Conservation (phyloP, 768 basidiomycete genomes). For the Leucocoprinus leucothites region DNA sequence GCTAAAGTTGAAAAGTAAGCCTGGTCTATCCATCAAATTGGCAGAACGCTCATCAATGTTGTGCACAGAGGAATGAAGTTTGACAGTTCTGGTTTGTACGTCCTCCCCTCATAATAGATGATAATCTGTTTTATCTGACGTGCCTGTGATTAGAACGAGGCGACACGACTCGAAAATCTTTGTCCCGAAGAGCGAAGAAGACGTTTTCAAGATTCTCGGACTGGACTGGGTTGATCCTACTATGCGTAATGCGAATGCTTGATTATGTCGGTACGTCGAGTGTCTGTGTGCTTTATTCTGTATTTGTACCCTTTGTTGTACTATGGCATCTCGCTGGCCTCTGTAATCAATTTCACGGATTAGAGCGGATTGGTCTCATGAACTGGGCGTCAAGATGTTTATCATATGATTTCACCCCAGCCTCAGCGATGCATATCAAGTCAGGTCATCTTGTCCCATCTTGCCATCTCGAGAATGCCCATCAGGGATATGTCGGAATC, state of each 20-base stretch:
- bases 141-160: conserved; percentile 42
- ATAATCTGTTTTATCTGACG: neutral
- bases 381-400: neutral
- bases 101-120: neutral
- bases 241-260: conserved; percentile 69
- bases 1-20: conserved; percentile 61
- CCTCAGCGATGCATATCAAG: neutral
- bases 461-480: too few species aligned
- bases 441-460: too few species aligned
- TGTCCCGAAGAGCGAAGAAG: conserved; percentile 61
- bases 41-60: neutral
- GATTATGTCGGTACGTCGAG: conserved; percentile 14
- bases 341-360: too few species aligned
- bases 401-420: too few species aligned
- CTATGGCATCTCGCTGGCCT: too few species aligned
- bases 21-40: neutral
- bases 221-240: conserved; percentile 70
- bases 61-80: conserved; percentile 70
- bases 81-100: conserved; percentile 79
- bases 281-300: too few species aligned
- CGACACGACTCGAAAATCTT: conserved; percentile 60
- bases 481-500: too few species aligned
- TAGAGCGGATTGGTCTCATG: neutral
- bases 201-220: conserved; percentile 70
- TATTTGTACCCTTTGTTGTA: neutral